Conservation (phyloP, 768 basidiomycete species). For the Suillus bovinus region DNA sequence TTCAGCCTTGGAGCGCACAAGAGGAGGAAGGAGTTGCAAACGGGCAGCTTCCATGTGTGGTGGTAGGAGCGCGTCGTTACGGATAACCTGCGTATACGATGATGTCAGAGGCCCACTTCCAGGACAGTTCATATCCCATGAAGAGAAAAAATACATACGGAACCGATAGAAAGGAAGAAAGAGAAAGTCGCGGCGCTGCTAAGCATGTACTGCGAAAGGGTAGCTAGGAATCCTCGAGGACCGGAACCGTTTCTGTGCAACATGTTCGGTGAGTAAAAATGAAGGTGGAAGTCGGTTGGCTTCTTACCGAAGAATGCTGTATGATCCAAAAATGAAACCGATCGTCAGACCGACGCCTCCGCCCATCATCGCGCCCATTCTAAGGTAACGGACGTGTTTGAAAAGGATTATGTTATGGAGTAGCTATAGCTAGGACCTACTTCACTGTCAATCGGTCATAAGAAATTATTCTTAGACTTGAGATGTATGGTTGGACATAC, state of each 20-base stretch:
- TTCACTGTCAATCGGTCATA: conserved; percentile 49
- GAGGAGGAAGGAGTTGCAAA: conserved; percentile 54
- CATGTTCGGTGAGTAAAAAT: conserved; percentile 8
- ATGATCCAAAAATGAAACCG: conserved; percentile 95
- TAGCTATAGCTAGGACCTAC: conserved; percentile 37
- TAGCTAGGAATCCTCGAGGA: conserved; percentile 85
- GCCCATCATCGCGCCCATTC: conserved; percentile 92
- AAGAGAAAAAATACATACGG: conserved; percentile 48
- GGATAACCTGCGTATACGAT: conserved; percentile 67
- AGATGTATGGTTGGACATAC: conserved; percentile 40
- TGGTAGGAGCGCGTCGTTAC: conserved; percentile 67
- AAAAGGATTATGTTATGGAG: conserved; percentile 11
- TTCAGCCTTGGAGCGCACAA: conserved; percentile 64
- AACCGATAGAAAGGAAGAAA: conserved; percentile 95
- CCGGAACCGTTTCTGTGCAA: conserved; percentile 79
- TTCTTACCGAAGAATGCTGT: conserved; percentile 83
- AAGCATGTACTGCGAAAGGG: conserved; percentile 97
- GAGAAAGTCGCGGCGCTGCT: conserved; percentile 96
- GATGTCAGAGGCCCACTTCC: conserved; percentile 2
- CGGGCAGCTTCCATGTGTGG: conserved; percentile 66
- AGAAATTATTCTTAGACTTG: neutral
- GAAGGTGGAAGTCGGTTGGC: neutral
- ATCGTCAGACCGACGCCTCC: conserved; percentile 94
- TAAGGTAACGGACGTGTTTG: conserved; percentile 31
- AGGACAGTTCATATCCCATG: conserved; percentile 7